Percentiles rank a stretch among this genome's conserved stretches.
Evolutionary conservation across 2,329 filamentous ascomycete genomes (phyloP).

Genomic region (Cercospora janseana): DNA sequence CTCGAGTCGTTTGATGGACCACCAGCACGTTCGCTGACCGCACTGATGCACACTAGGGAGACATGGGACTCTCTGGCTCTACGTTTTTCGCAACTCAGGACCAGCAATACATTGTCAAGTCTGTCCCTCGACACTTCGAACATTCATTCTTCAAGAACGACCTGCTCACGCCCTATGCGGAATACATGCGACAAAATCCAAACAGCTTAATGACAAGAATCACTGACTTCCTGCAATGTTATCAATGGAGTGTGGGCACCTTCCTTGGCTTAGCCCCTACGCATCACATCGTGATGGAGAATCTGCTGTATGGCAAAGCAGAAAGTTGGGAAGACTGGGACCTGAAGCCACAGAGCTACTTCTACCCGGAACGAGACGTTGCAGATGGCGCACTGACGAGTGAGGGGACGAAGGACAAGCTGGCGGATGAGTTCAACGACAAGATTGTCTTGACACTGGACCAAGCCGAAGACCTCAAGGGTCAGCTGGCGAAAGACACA

Average conservation of each 20-base stretch:
- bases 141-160: slow-evolving; percentile 68
- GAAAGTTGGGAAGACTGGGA: slow-evolving; percentile 69
- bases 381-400: slow-evolving; percentile 62
- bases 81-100: slow-evolving; percentile 70
- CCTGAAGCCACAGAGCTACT: slow-evolving; percentile 71
- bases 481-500: slow-evolving; percentile 60
- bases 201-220: slow-evolving; percentile 67
- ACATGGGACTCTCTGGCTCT: slow-evolving; percentile 72
- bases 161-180: slow-evolving; percentile 62
- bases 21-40: background rate
- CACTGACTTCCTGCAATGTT: slow-evolving; percentile 64
- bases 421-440: slow-evolving; percentile 67
- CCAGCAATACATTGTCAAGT: slow-evolving; percentile 68
- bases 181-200: slow-evolving; percentile 61
- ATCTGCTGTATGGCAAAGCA: slow-evolving; percentile 62
- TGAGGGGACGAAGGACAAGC: slow-evolving; percentile 62
- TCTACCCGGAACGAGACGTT: slow-evolving; percentile 72
- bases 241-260: slow-evolving; percentile 58
- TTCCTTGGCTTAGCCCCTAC: slow-evolving; percentile 61
- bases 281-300: slow-evolving; percentile 78
- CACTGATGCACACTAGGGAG: slow-evolving; percentile 33
- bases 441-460: slow-evolving; percentile 58
- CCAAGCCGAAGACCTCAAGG: slow-evolving; percentile 57
- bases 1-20: too few species aligned
- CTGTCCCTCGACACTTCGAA: slow-evolving; percentile 67